Evolutionary conservation across 2,329 filamentous ascomycete species (phyloP), one percentile per base, ranked within the genome.

Genomic region (Trichoderma brevicompactum): DNA sequence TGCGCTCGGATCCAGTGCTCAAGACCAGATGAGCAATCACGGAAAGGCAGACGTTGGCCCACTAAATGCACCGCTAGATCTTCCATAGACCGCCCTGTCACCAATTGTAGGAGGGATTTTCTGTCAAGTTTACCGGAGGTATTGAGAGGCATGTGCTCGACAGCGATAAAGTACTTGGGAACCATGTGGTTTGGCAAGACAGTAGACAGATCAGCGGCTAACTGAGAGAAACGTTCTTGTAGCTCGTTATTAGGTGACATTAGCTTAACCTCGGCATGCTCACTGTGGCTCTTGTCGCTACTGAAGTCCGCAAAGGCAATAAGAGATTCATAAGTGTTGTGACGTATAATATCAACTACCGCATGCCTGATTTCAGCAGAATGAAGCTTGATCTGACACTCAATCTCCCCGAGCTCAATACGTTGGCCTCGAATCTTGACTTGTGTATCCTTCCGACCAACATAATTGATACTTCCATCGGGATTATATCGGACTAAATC

Each of bases 371-470:
- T 13, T 7, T 9, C 9, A 7, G n/a, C 5, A 28, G 32, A 15
- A 5, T 40, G 41, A 40, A 36, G 15, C 49, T 60, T 67, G 34
- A 68, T 50, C 5, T 70, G 50, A 8, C 64, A 52, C 23, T 72
- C 70, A 17, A 71, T 66, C 38, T 71, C 70, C 9, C 53, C 67
- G 7, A 83, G 75, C 73, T 83, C 86, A 50, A 85, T 76, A 63
- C 83, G 73, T 65, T 80, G 85, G 19, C 87, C 87, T 19, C 80
- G 78, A 9, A 87, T 72, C 72, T 87, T 87, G 50, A 87, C 79
- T 70, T 87, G 84, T 0, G 79, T 79, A 68, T 87, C 84, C 68
- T 83, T 84, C 19, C 85, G 77, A 46, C 83, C 83, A 49, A 82
- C 70, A 56, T 79, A 82, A 0, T 77, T 68, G 5, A 83, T 69